Evolutionary conservation across 495 filamentous ascomycete genomes (phyloP).

Genomic region (Penicillium dipodomyicola): DNA sequence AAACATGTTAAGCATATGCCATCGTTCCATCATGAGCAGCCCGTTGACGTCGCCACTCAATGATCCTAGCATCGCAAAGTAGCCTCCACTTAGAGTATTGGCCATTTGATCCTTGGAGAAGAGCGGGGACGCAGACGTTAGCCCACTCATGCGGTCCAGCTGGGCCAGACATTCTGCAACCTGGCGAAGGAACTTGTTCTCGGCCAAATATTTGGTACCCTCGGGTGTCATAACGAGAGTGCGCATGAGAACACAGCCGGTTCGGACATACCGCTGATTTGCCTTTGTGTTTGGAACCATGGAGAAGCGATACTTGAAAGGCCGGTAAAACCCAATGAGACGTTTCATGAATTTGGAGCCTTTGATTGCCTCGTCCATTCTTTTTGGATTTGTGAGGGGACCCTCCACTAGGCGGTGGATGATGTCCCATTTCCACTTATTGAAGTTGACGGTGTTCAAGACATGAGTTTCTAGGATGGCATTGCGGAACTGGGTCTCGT

Average conservation of each 20-base stretch:
- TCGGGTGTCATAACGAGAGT: constrained; percentile 80
- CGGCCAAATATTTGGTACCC: constrained; percentile 78
- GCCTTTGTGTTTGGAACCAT: constrained; percentile 81
- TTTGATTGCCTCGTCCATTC: constrained; percentile 91
- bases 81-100: constrained; percentile 83
- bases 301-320: constrained; percentile 94
- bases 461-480: constrained; percentile 85
- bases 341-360: constrained; percentile 93
- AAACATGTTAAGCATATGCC: constrained; percentile 98
- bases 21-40: constrained; percentile 86
- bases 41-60: constrained; percentile 79
- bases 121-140: constrained; percentile 82
- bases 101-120: constrained; percentile 80
- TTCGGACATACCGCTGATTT: constrained; percentile 90
- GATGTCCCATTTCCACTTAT: constrained; percentile 96
- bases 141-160: constrained; percentile 84
- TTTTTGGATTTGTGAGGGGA: constrained; percentile 84
- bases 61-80: constrained; percentile 87
- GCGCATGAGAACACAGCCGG: constrained; percentile 82
- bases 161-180: constrained; percentile 94
- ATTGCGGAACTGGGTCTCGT: constrained; percentile 83
- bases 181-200: constrained; percentile 89
- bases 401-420: constrained; percentile 90
- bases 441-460: constrained; percentile 76
- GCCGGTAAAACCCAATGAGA: constrained; percentile 88